Conservation (phyloP, 192 early-diverging fungal species). For the Phlyctochytrium arcticum region DNA sequence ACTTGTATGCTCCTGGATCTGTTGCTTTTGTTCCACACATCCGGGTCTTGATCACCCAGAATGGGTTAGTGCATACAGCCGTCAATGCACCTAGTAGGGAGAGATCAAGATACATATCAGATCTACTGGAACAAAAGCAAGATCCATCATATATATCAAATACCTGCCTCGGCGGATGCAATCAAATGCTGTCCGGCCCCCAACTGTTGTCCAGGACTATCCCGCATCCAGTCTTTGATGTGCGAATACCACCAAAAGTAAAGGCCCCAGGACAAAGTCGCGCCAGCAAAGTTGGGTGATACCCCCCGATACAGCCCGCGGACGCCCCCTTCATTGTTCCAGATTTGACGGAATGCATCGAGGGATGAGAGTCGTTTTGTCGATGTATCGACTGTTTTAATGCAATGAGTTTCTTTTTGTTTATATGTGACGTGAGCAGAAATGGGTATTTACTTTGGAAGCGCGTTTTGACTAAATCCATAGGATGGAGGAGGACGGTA, state of each 20-base stretch:
- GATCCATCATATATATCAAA: neutral
- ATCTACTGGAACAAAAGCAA: neutral
- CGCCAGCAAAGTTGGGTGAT: constrained; percentile 82
- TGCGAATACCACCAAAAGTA: constrained; percentile 84
- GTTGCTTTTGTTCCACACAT: constrained; percentile 52
- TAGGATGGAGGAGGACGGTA: constrained; percentile 78
- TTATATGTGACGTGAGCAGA: neutral
- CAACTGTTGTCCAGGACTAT: constrained; percentile 39
- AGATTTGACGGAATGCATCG: constrained; percentile 43
- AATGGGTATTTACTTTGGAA: constrained; percentile 62
- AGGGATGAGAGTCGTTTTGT: constrained; percentile 5
- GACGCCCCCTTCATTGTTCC: constrained; percentile 55
- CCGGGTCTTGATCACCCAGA: constrained; percentile 96
- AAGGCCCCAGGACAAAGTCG: constrained; percentile 91
- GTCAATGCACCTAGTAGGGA: constrained; percentile 66
- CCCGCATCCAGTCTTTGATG: constrained; percentile 63
- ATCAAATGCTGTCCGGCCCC: constrained; percentile 73
- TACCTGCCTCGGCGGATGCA: constrained; percentile 75
- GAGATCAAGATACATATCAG: neutral
- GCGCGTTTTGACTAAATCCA: constrained; percentile 92
- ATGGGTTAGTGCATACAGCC: constrained; percentile 84
- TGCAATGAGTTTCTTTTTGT: neutral
- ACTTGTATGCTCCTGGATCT: constrained; percentile 41
- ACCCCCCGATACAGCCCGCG: constrained; percentile 89
- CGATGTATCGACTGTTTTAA: constrained; percentile 9